Conservation (phyloP, 2,329 filamentous ascomycete species). For the Sphaerulina vaccinii region DNA sequence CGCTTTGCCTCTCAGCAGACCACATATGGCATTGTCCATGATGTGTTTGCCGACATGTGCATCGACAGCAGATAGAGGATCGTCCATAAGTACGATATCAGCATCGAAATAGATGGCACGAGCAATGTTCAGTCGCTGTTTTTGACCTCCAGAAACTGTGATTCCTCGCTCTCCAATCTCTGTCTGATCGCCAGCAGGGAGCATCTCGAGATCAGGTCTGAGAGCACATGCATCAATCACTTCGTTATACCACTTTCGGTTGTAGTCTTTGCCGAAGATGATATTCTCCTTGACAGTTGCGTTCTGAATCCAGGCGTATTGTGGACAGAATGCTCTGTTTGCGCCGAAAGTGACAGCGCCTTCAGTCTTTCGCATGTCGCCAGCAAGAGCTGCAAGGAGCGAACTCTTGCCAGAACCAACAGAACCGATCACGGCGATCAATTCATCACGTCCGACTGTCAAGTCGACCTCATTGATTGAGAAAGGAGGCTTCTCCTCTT, state of each 20-base stretch:
- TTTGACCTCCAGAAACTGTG: constrained; percentile 91
- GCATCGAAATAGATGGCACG: constrained; percentile 67
- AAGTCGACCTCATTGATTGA: constrained; percentile 68
- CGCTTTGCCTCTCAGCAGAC: constrained; percentile 83
- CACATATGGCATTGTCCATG: constrained; percentile 91
- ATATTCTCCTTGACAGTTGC: constrained; percentile 85
- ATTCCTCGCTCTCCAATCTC: constrained; percentile 96
- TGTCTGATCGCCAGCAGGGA: constrained; percentile 83
- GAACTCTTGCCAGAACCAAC: constrained; percentile 91
- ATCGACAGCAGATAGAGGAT: constrained; percentile 59
- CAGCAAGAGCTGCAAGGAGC: constrained; percentile 80
- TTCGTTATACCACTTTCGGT: constrained; percentile 74
- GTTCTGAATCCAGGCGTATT: constrained; percentile 98
- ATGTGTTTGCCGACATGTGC: constrained; percentile 66
- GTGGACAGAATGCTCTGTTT: constrained; percentile 84
- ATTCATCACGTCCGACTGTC: constrained; percentile 68
- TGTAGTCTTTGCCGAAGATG: constrained; percentile 73
- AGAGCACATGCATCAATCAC: constrained; percentile 87
- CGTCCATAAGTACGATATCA: constrained; percentile 63
- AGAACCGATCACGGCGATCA: constrained; percentile 82
- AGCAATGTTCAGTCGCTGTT: constrained; percentile 92
- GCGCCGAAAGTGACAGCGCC: constrained; percentile 76
- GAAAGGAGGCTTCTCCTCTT: constrained; percentile 65
- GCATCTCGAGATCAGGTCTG: constrained; percentile 81
- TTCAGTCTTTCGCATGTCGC: constrained; percentile 83